Conservation (phyloP, 306 rosid species). For the Prunus kanzakura region DNA sequence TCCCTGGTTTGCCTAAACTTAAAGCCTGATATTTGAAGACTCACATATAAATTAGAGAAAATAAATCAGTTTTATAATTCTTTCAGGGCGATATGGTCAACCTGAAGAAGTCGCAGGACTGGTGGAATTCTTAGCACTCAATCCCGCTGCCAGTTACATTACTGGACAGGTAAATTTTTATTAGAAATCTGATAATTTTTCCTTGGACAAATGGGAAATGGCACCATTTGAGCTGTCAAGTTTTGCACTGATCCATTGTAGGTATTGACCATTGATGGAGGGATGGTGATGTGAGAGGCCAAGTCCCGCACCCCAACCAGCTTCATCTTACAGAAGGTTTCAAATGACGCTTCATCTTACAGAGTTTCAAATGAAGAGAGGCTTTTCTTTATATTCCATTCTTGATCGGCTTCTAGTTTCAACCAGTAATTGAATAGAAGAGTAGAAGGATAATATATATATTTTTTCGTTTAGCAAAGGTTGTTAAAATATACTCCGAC, state of each 20-base stretch:
- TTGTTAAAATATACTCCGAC: background rate
- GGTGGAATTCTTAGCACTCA: slow-evolving; percentile 86
- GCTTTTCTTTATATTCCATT: background rate
- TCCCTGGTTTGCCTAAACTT: background rate
- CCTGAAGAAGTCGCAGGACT: slow-evolving; percentile 98
- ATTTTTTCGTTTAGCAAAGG: background rate
- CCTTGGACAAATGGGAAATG: background rate
- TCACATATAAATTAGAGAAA: background rate
- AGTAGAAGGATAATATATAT: background rate
- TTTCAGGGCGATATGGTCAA: slow-evolving; percentile 87
- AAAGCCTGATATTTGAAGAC: background rate
- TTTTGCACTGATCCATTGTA: slow-evolving; percentile 19
- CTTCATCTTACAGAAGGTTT: background rate
- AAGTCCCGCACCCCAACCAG: background rate
- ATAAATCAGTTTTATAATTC: slow-evolving; percentile 8
- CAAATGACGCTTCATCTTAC: too few relatives aligned
- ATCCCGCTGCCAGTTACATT: slow-evolving; percentile 81
- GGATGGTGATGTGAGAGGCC: slow-evolving; percentile 74
- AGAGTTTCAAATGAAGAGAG: background rate
- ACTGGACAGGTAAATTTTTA: slow-evolving; percentile 67
- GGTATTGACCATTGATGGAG: slow-evolving; percentile 93
- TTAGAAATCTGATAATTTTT: background rate
- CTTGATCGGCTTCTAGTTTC: background rate
- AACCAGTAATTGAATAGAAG: background rate
- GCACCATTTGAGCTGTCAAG: background rate